Percentiles rank a stretch among this genome's conserved stretches.
Conservation (phyloP, 257 asterid genomes). For the Jacaranda mimosifolia region DNA sequence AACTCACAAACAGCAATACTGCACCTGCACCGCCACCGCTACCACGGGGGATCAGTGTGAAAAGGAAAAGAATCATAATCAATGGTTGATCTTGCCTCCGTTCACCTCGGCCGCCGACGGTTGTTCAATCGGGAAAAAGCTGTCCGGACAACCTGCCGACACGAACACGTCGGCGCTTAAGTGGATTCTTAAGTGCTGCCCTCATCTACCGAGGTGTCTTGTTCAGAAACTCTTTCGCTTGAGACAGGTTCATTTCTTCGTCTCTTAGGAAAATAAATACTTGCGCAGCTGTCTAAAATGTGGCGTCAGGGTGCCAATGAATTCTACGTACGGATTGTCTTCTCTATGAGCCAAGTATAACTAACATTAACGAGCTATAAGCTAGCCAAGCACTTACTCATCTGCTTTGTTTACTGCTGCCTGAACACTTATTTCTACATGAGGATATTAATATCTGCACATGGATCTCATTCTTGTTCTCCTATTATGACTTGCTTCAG, state of each 20-base stretch:
- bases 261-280: neutral
- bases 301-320: neutral
- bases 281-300: neutral
- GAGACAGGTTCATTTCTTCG: constrained; percentile 64
- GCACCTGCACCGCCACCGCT: too few species aligned
- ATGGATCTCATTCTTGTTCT: constrained; percentile 1
- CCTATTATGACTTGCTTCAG: constrained; percentile 47
- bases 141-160: constrained; percentile 41
- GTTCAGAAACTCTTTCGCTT: constrained; percentile 91
- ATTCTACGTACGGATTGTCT: neutral
- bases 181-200: constrained; percentile 86
- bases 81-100: constrained; percentile 74
- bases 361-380: neutral
- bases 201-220: constrained; percentile 80
- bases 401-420: neutral
- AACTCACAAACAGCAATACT: constrained; percentile 26
- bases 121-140: constrained; percentile 56
- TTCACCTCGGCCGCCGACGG: constrained; percentile 64
- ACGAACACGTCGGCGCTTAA: constrained; percentile 68
- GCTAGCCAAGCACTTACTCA: neutral
- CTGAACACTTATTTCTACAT: neutral
- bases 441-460: constrained; percentile 6
- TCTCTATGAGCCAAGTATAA: neutral
- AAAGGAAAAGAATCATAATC: constrained; percentile 38
- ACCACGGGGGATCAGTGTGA: constrained; percentile 28